Evolutionary conservation across 192 early-diverging fungal genomes (phyloP).

Genomic region (Lobosporangium transversale): DNA sequence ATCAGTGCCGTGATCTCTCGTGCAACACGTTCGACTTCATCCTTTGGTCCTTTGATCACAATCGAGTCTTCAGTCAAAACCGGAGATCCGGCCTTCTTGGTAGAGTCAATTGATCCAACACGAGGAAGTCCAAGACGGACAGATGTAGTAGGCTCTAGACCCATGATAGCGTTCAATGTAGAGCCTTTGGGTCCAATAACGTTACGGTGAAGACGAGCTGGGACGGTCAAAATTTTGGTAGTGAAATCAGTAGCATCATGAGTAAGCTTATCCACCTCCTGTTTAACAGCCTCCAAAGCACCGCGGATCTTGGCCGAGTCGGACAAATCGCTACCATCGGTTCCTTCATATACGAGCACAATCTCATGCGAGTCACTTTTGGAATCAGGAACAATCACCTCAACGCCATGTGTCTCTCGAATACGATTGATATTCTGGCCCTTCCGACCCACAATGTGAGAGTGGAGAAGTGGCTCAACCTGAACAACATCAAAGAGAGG

Average conservation of each 20-base stretch:
- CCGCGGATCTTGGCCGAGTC: constrained; percentile 59
- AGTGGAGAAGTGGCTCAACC: constrained; percentile 83
- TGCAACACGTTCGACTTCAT: constrained; percentile 78
- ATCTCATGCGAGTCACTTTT: constrained; percentile 75
- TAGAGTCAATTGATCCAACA: constrained; percentile 55
- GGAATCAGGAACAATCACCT: constrained; percentile 81
- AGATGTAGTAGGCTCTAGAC: constrained; percentile 69
- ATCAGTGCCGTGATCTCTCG: constrained; percentile 73
- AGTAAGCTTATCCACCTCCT: constrained; percentile 76
- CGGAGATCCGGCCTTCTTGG: constrained; percentile 53
- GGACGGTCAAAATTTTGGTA: constrained; percentile 68
- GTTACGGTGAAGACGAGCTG: constrained; percentile 77
- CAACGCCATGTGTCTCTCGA: constrained; percentile 71
- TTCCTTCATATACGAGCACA: constrained; percentile 81
- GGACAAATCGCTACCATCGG: constrained; percentile 45
- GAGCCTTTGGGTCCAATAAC: constrained; percentile 82
- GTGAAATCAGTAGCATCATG: constrained; percentile 72
- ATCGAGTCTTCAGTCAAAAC: constrained; percentile 72
- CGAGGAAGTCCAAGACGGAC: constrained; percentile 74
- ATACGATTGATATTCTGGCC: constrained; percentile 72
- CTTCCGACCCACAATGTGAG: constrained; percentile 71
- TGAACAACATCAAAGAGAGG: constrained; percentile 45
- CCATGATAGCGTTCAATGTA: constrained; percentile 78
- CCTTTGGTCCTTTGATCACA: constrained; percentile 81
- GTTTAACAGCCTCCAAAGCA: constrained; percentile 64